These are phyloP conservation scores for Discostella stelligera DNA, from an alignment of 352 stramenopile genomes.

Conservation along the genomic window DNA sequence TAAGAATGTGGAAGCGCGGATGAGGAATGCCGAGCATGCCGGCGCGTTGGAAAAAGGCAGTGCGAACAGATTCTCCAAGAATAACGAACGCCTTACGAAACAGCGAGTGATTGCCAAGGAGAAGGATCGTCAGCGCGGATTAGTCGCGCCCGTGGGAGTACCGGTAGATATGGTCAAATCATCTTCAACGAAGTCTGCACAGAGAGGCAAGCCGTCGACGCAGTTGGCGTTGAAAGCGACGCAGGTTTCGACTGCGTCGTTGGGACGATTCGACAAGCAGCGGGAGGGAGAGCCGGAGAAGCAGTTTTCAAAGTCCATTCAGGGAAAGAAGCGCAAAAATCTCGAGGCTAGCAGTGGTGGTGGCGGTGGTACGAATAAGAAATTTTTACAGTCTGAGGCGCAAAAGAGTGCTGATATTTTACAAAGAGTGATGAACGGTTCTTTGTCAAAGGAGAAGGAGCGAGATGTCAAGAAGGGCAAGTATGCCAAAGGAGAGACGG, in stretches of 20 bases:
- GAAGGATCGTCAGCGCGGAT: conserved; percentile 53
- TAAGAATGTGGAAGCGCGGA: conserved; percentile 90
- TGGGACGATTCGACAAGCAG: conserved; percentile 94
- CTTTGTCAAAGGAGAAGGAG: conserved; percentile 62
- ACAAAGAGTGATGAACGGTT: conserved; percentile 72
- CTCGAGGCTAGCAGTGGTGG: conserved; percentile 26
- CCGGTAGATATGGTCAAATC: conserved; percentile 86
- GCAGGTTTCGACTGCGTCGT: conserved; percentile 90
- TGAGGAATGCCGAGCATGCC: conserved; percentile 75
- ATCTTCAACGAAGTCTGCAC: conserved; percentile 66
- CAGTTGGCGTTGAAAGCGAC: conserved; percentile 87
- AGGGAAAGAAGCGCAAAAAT: conserved; percentile 75
- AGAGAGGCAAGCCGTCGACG: conserved; percentile 89
- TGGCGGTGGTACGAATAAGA: conserved; percentile 41
- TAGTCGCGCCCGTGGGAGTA: conserved; percentile 82
- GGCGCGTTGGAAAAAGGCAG: conserved; percentile 65
- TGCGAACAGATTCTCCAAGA: conserved; percentile 58
- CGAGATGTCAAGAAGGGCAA: conserved; percentile 66
- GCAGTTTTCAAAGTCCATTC: conserved; percentile 70
- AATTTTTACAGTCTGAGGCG: conserved; percentile 50
- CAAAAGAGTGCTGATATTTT: conserved; percentile 73
- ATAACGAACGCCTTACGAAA: conserved; percentile 30
- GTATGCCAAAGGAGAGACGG: conserved; percentile 76
- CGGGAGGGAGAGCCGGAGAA: conserved; percentile 88
- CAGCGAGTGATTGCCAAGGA: conserved; percentile 30